Evolutionary conservation across 441 rosid species (phyloP).

Genomic region (Corymbia calophylla): DNA sequence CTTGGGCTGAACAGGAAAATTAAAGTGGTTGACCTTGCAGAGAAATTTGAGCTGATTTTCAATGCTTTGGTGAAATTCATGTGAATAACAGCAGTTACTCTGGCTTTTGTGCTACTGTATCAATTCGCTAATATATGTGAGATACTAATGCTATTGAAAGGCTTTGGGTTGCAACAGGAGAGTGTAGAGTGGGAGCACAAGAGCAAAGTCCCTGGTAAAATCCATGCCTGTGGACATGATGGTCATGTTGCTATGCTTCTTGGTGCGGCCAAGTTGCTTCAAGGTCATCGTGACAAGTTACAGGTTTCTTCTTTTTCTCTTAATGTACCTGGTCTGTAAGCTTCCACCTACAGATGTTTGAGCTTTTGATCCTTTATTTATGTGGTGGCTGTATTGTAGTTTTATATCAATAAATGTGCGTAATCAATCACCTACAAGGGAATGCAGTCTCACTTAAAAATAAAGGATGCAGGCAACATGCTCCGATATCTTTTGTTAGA

Average conservation of each 20-base stretch:
- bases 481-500: not conserved
- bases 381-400: not conserved
- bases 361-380: not conserved
- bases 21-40: not conserved
- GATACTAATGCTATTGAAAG: not conserved
- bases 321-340: not conserved
- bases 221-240: constrained; percentile 12
- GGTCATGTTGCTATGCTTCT: constrained; percentile 13
- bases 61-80: not conserved
- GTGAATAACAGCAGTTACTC: not conserved
- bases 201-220: constrained; percentile 9
- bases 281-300: not conserved
- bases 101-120: not conserved
- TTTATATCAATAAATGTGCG: not conserved
- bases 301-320: not conserved
- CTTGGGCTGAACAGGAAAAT: not conserved
- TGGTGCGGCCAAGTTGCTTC: constrained; percentile 10
- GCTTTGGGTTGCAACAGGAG: not conserved
- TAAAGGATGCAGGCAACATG: not conserved
- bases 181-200: constrained; percentile 4
- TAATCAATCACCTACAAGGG: not conserved
- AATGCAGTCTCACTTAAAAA: not conserved
- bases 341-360: not conserved
- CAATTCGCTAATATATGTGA: not conserved
- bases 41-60: not conserved